A percentile compares a stretch with the other conserved stretches of the same genome.
These are phyloP conservation scores for Cutaneotrichosporon arboriforme DNA, from an alignment of 1,284 basidiomycete genomes.

Conservation along the genomic window DNA sequence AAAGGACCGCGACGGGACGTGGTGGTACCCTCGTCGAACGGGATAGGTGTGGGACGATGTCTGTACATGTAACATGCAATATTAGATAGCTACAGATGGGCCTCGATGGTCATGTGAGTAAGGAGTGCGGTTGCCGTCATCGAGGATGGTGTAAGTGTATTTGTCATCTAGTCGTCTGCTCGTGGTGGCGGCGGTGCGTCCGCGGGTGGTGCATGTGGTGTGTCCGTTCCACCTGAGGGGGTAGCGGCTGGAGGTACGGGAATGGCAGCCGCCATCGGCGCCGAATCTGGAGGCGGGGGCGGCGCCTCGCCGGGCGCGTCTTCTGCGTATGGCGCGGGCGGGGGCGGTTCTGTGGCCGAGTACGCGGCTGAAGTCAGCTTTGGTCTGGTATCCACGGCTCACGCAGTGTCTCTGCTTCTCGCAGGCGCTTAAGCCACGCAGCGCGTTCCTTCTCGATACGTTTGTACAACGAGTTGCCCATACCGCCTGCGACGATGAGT, in stretches of 20 bases:
- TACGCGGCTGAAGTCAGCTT: constrained; percentile 7
- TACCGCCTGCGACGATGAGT: constrained; percentile 33
- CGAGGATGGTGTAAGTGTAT: not conserved
- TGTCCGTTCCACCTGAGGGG: no score
- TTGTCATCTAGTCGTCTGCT: not conserved
- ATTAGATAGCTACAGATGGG: not conserved
- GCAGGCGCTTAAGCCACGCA: constrained; percentile 19
- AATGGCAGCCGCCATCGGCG: no score
- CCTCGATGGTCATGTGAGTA: not conserved
- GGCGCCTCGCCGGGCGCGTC: no score
- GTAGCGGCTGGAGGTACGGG: no score
- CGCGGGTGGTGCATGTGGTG: no score
- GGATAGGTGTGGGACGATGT: constrained; percentile 14
- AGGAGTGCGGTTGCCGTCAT: not conserved
- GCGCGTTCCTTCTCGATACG: constrained; percentile 38
- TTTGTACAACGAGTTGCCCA: constrained; percentile 41
- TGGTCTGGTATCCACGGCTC: constrained; percentile 16
- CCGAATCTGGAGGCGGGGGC: no score
- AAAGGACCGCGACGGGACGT: constrained; percentile 58
- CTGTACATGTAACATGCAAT: no score
- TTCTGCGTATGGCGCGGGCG: no score
- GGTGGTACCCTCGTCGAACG: constrained; percentile 45
- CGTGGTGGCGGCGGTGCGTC: not conserved
- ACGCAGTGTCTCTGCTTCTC: constrained; percentile 34
- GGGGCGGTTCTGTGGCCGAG: not conserved